These are phyloP conservation scores for Geotrichum citri-aurantii DNA, from an alignment of 1,139 yeast species.

Conservation along the genomic window DNA sequence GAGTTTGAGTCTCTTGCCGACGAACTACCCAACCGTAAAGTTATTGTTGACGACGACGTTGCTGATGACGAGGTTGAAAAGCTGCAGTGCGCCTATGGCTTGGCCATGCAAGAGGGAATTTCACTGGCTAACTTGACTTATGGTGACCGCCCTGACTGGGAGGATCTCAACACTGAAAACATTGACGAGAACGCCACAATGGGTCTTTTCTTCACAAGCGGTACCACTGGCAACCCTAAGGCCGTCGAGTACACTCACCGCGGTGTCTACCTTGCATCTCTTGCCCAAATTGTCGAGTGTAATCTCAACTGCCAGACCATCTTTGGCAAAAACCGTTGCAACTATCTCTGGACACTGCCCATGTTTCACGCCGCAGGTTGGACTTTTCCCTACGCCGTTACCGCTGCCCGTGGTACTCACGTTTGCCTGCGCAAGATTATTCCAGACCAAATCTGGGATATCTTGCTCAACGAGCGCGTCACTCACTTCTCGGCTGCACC, in stretches of 20 bases:
- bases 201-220: constrained; percentile 54
- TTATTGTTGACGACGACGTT: constrained; percentile 33
- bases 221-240: constrained; percentile 74
- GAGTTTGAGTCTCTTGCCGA: constrained; percentile 33
- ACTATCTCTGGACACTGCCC: constrained; percentile 39
- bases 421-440: constrained; percentile 37
- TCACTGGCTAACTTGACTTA: constrained; percentile 18
- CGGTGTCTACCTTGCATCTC: constrained; percentile 35
- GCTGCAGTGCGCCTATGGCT: constrained; percentile 27
- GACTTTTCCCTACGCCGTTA: constrained; percentile 39
- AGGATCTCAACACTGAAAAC: constrained; percentile 27
- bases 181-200: constrained; percentile 32
- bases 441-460: constrained; percentile 35
- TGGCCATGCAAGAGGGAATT: constrained; percentile 29
- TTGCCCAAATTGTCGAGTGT: constrained; percentile 35
- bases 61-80: constrained; percentile 23
- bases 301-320: constrained; percentile 33
- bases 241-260: constrained; percentile 62
- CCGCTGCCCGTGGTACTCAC: constrained; percentile 38
- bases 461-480: constrained; percentile 30
- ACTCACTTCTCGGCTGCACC: constrained; percentile 40
- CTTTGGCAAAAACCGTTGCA: constrained; percentile 31
- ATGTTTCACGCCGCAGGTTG: constrained; percentile 41
- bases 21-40: constrained; percentile 14
- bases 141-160: constrained; percentile 22